Conservation (phyloP, 306 rosid species). For the Acacia melanoxylon region DNA sequence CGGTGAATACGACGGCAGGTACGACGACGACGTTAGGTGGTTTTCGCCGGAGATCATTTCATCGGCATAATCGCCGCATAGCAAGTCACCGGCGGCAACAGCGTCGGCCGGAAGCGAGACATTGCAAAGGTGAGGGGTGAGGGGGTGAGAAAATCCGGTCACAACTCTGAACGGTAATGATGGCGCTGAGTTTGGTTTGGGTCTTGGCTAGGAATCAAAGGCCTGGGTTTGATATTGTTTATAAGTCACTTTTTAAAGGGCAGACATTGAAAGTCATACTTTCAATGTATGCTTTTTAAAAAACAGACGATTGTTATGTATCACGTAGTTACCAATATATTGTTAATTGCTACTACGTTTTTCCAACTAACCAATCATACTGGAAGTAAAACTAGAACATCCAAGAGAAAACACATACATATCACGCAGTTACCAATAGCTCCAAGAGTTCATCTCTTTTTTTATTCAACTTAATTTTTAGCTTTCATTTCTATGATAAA, state of each 20-base stretch:
- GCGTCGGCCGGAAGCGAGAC: slow-evolving; percentile 26
- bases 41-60: slow-evolving; percentile 18
- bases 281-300: too few relatives aligned
- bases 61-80: slow-evolving; percentile 32
- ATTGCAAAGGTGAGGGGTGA: slow-evolving; percentile 9
- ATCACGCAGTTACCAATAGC: too few relatives aligned
- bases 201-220: slow-evolving; percentile 39
- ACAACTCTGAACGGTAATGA: background rate
- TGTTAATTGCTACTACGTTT: too few relatives aligned
- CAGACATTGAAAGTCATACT: too few relatives aligned
- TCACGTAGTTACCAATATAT: too few relatives aligned
- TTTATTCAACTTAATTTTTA: background rate
- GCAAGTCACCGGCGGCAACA: slow-evolving; percentile 22
- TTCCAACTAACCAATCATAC: too few relatives aligned
- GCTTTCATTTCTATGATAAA: background rate
- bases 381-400: too few relatives aligned
- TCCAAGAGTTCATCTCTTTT: too few relatives aligned
- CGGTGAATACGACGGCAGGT: background rate
- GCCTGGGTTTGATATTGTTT: slow-evolving; percentile 32
- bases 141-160: background rate
- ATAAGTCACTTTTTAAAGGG: background rate
- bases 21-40: background rate
- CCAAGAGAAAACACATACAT: too few relatives aligned
- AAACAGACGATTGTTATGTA: too few relatives aligned
- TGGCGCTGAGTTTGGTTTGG: background rate